These are phyloP conservation scores for Gelatoporia subvermispora DNA, from an alignment of 768 basidiomycete genomes.

Conservation along the genomic window DNA sequence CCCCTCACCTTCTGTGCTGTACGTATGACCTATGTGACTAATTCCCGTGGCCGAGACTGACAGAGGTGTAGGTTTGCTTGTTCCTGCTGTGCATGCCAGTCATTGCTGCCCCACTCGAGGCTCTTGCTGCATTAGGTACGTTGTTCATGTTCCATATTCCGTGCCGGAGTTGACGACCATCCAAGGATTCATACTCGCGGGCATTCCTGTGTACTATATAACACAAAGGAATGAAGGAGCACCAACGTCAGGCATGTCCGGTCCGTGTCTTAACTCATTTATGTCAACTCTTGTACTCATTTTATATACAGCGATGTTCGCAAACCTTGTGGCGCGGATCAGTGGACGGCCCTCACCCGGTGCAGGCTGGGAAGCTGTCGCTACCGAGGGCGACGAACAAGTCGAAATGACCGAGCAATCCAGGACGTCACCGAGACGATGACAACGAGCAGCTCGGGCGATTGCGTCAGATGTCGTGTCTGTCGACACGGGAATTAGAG, in stretches of 20 bases:
- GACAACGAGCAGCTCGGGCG: neutral
- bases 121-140: conserved; percentile 80
- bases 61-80: conserved; percentile 60
- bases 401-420: conserved; percentile 58
- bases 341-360: conserved; percentile 48
- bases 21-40: conserved; percentile 22
- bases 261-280: conserved; percentile 9
- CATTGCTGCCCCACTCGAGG: conserved; percentile 87
- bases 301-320: conserved; percentile 34
- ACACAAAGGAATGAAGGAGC: conserved; percentile 51
- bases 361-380: conserved; percentile 74
- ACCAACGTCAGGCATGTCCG: conserved; percentile 17
- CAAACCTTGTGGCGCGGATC: conserved; percentile 40
- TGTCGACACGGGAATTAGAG: neutral
- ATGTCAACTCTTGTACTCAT: conserved; percentile 1
- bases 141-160: conserved; percentile 7
- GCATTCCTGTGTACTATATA: conserved; percentile 79
- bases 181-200: conserved; percentile 71
- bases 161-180: neutral
- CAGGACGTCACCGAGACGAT: conserved; percentile 11
- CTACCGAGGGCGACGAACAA: conserved; percentile 62
- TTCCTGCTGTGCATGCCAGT: conserved; percentile 93
- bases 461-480: neutral
- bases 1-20: conserved; percentile 88
- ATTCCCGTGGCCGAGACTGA: neutral